A percentile compares a stretch with the other conserved stretches of the same genome.
phyloP scores from a whole-genome alignment of 352 stramenopile species.

The Thraustotheca clavata region DNA sequence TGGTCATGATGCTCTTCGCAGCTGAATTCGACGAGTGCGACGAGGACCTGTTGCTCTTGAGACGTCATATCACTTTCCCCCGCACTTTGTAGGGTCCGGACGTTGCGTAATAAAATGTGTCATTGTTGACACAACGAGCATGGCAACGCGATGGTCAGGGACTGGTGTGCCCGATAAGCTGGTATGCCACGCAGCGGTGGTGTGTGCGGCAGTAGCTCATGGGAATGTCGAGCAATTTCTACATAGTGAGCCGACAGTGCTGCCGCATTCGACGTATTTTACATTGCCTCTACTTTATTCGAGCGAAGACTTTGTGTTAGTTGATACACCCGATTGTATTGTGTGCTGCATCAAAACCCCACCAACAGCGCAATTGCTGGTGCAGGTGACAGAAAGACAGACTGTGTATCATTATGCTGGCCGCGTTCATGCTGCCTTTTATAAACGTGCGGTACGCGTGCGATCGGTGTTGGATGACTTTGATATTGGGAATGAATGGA shows the following conservation, averaged over 20 bases:
- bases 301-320: slow-evolving; percentile 38
- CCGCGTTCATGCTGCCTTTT: slow-evolving; percentile 69
- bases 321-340: slow-evolving; percentile 50
- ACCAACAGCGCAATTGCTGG: slow-evolving; percentile 45
- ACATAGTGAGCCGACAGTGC: slow-evolving; percentile 47
- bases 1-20: no score
- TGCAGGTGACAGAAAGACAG: slow-evolving; percentile 55
- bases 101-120: slow-evolving; percentile 1
- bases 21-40: no score
- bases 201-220: slow-evolving; percentile 51
- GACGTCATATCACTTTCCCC: background rate
- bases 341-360: slow-evolving; percentile 65
- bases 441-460: slow-evolving; percentile 53
- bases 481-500: slow-evolving; percentile 39
- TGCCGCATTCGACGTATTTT: slow-evolving; percentile 53
- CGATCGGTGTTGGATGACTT: slow-evolving; percentile 38
- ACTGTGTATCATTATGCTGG: slow-evolving; percentile 66
- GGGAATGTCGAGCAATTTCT: slow-evolving; percentile 15
- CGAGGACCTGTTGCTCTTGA: background rate
- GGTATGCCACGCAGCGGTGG: slow-evolving; percentile 35
- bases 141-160: background rate
- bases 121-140: background rate
- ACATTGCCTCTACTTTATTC: slow-evolving; percentile 39
- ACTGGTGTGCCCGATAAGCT: slow-evolving; percentile 2
- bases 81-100: background rate